These are phyloP conservation scores for Trichoderma brevicompactum DNA, from an alignment of 2,329 filamentous ascomycete species.

Conservation along the genomic window DNA sequence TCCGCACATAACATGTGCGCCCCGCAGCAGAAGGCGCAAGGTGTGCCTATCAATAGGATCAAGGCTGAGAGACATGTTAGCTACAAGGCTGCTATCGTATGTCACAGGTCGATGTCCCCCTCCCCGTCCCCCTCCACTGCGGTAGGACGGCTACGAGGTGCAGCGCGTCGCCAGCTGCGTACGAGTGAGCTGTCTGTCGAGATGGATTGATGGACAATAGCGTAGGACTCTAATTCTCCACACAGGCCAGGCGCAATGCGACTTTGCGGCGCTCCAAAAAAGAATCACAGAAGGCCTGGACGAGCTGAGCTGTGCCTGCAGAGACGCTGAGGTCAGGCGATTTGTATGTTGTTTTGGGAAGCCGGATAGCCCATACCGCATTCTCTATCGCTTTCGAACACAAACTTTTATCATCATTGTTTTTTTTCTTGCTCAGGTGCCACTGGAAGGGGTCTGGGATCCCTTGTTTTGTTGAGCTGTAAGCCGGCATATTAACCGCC, in stretches of 20 bases:
- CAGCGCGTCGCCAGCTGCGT: background rate
- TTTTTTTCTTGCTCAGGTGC: background rate
- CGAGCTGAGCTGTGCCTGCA: background rate
- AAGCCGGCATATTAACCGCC: constrained; percentile 4
- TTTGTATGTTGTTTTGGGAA: background rate
- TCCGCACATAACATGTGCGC: background rate
- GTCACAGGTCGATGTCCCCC: background rate
- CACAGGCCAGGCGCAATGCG: background rate
- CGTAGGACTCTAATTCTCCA: background rate
- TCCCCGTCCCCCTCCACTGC: background rate
- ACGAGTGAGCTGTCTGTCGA: too few species aligned
- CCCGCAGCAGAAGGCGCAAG: background rate
- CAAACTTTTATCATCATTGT: background rate
- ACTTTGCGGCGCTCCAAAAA: background rate
- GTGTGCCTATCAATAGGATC: background rate
- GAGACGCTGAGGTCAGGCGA: background rate
- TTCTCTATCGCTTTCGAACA: background rate
- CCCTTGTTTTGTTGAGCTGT: background rate
- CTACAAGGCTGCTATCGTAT: constrained; percentile 3
- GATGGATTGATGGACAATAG: too few species aligned
- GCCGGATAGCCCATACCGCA: background rate
- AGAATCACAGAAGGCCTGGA: background rate
- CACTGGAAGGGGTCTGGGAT: too few species aligned
- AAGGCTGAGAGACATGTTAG: constrained; percentile 2
- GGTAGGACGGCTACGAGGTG: too few species aligned